Conservation (phyloP, 192 early-diverging fungal species). For the Rhizoclosmatium globosum region DNA sequence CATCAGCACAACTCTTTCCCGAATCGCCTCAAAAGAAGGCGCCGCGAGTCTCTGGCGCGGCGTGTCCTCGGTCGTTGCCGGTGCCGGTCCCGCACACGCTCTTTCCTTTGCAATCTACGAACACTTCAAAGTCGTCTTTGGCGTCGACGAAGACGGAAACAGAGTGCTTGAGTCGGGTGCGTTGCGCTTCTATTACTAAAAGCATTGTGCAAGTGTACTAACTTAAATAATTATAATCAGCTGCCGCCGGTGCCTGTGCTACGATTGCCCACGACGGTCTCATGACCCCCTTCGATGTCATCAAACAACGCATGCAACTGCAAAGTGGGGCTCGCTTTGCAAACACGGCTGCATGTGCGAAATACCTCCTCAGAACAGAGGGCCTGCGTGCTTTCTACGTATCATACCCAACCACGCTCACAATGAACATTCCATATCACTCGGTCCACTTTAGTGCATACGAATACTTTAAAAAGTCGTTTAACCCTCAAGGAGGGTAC, state of each 20-base stretch:
- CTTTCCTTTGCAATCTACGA: constrained; percentile 96
- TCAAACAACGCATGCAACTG: constrained; percentile 97
- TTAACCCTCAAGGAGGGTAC: constrained; percentile 84
- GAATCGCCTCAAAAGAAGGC: constrained; percentile 80
- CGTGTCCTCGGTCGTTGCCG: constrained; percentile 88
- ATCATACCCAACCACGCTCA: constrained; percentile 91
- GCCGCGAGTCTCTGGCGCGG: constrained; percentile 86
- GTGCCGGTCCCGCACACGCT: constrained; percentile 95
- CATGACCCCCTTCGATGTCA: constrained; percentile 96
- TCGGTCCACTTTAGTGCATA: constrained; percentile 92
- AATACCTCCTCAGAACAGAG: constrained; percentile 73
- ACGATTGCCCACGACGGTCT: constrained; percentile 87
- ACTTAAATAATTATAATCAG: constrained; percentile 38
- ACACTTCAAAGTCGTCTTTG: constrained; percentile 82
- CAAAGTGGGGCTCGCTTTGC: constrained; percentile 71
- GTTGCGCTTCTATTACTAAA: not conserved
- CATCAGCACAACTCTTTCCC: constrained; percentile 73
- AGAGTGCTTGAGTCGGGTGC: constrained; percentile 67
- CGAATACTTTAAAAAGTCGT: constrained; percentile 82
- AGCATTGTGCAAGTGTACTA: not conserved
- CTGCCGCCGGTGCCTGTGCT: constrained; percentile 86
- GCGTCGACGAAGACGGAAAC: constrained; percentile 57
- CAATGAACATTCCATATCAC: constrained; percentile 97
- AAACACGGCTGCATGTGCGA: constrained; percentile 75
- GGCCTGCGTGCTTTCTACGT: constrained; percentile 90